Percentiles rank a stretch among this genome's conserved stretches.
Conservation (phyloP, 495 filamentous ascomycete genomes). For the Daldinia caldariorum region DNA sequence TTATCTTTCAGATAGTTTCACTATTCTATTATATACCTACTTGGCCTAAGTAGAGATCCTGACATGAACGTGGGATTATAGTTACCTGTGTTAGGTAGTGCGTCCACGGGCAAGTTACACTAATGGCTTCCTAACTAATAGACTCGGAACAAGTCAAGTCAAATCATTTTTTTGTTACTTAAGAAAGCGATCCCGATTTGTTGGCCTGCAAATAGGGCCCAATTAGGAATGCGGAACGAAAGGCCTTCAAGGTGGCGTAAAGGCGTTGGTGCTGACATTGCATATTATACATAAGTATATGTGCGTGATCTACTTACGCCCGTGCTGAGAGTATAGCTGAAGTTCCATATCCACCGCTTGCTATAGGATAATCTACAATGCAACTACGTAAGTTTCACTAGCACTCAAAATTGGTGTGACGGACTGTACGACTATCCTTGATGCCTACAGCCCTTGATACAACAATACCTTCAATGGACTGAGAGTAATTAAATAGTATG, state of each 20-base stretch:
- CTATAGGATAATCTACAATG: conserved; percentile 5
- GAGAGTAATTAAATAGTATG: not conserved
- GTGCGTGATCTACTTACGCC: conserved; percentile 21
- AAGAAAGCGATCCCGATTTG: conserved; percentile 14
- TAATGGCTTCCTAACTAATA: conserved; percentile 14
- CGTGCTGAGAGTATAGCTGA: not conserved
- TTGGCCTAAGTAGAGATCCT: no score
- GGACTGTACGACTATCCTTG: not conserved
- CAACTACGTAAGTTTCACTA: conserved; percentile 1
- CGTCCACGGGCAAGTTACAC: conserved; percentile 13
- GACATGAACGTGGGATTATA: conserved; percentile 9
- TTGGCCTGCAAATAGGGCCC: conserved; percentile 13
- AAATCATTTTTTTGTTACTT: conserved; percentile 3
- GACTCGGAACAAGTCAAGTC: conserved; percentile 25
- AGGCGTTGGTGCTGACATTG: conserved; percentile 41
- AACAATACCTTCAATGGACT: not conserved
- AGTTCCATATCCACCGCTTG: not conserved
- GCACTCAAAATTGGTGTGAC: not conserved
- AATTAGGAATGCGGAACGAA: conserved; percentile 42
- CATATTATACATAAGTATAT: conserved; percentile 35
- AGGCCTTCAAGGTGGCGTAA: conserved; percentile 29
- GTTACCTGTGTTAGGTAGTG: conserved; percentile 6
- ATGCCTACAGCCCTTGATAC: not conserved
- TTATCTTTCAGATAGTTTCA: conserved; percentile 15
- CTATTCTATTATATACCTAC: not conserved